Evolutionary conservation across 2,329 filamentous ascomycete species (phyloP).

Genomic region (Alternaria sp.): DNA sequence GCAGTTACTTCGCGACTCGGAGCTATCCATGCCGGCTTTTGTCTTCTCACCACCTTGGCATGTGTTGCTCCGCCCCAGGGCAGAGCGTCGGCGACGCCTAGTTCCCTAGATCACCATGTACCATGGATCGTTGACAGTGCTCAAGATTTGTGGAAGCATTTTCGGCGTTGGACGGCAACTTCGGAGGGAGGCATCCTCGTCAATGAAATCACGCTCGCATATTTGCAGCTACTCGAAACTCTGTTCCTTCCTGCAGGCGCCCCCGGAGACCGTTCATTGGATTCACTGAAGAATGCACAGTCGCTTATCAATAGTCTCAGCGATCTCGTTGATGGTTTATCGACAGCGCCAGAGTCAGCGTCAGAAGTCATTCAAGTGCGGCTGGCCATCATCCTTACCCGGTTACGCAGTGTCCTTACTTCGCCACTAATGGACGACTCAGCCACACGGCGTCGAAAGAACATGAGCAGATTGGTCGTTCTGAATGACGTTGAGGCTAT

Average conservation of each 20-base stretch:
- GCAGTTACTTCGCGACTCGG: conserved; percentile 29
- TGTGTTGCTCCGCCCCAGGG: neutral
- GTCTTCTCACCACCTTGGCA: conserved; percentile 29
- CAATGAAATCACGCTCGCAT: conserved; percentile 29
- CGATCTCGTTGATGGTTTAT: conserved; percentile 26
- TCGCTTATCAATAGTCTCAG: conserved; percentile 24
- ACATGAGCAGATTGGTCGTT: conserved; percentile 9
- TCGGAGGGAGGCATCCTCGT: conserved; percentile 15
- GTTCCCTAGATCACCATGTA: conserved; percentile 22
- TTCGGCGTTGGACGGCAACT: conserved; percentile 26
- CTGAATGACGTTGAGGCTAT: conserved; percentile 22
- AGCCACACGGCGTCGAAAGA: neutral
- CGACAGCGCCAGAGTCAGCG: conserved; percentile 19
- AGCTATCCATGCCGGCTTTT: conserved; percentile 36
- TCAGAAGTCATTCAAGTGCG: conserved; percentile 30
- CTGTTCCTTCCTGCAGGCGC: conserved; percentile 11
- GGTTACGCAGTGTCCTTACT: conserved; percentile 19
- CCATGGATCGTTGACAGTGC: conserved; percentile 37
- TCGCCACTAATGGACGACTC: neutral
- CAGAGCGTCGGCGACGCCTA: neutral
- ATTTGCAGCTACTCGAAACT: conserved; percentile 31
- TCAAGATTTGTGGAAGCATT: conserved; percentile 32
- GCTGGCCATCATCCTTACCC: conserved; percentile 31
- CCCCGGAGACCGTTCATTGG: conserved; percentile 6
- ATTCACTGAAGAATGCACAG: conserved; percentile 30